Evolutionary conservation across 768 basidiomycete genomes (phyloP).

Genomic region (Phlebiopsis flavidoalba): DNA sequence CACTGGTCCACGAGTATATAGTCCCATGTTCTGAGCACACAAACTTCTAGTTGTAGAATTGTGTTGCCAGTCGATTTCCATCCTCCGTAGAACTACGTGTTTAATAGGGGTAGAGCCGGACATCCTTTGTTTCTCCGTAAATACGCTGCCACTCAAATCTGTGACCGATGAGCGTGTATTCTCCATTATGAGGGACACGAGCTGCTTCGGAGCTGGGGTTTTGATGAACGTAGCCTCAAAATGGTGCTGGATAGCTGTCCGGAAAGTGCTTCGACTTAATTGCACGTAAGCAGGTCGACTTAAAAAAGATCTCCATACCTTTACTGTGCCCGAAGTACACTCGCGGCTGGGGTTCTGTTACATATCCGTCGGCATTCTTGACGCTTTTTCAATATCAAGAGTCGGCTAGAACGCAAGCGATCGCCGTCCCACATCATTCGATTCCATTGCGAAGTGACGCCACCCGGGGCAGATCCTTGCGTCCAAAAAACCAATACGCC

Average conservation of each 20-base stretch:
- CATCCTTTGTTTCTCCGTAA: too few relatives aligned
- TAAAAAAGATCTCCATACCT: constrained; percentile 19
- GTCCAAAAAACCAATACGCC: constrained; percentile 14
- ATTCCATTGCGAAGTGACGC: constrained; percentile 17
- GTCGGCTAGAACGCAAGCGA: constrained; percentile 17
- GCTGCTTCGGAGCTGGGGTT: constrained; percentile 24
- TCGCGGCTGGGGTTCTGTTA: constrained; percentile 25
- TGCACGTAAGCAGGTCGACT: neutral
- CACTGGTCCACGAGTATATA: too few relatives aligned
- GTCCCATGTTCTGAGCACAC: too few relatives aligned
- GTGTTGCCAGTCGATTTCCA: too few relatives aligned
- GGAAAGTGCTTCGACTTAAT: neutral
- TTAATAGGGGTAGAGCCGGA: too few relatives aligned
- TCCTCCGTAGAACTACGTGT: too few relatives aligned
- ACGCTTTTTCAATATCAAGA: constrained; percentile 17
- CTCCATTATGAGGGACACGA: constrained; percentile 23
- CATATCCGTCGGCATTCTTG: constrained; percentile 12
- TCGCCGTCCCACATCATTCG: constrained; percentile 20
- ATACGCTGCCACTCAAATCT: too few relatives aligned
- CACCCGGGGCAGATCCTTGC: constrained; percentile 23
- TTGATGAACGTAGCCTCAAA: constrained; percentile 17
- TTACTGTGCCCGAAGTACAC: constrained; percentile 27
- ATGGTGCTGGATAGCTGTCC: constrained; percentile 19
- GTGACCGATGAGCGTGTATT: too few relatives aligned
- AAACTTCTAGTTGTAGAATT: too few relatives aligned